phyloP scores from a whole-genome alignment of 352 stramenopile species.

The Aphanomyces stellatus region DNA sequence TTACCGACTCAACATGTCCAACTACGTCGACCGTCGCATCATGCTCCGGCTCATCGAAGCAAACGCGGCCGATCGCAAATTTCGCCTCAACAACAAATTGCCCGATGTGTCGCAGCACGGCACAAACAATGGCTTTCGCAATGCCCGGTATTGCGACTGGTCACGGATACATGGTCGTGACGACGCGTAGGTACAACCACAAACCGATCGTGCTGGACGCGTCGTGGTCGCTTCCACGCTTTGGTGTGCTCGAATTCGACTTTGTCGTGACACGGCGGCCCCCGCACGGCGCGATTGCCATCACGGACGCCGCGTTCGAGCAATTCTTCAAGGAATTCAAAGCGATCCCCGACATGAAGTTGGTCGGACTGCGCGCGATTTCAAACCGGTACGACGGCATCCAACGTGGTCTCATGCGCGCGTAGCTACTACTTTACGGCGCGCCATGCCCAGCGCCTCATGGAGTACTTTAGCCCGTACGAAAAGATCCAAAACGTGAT shows the following conservation, averaged over 20 bases:
- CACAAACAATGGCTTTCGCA: slow-evolving; percentile 14
- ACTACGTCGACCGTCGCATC: slow-evolving; percentile 59
- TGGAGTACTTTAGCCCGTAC: slow-evolving; percentile 73
- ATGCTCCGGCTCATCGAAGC: slow-evolving; percentile 59
- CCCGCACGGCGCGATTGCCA: slow-evolving; percentile 43
- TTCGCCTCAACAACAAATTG: slow-evolving; percentile 47
- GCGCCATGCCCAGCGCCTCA: slow-evolving; percentile 55
- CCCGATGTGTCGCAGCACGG: slow-evolving; percentile 55
- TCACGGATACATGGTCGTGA: slow-evolving; percentile 35
- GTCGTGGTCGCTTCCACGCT: slow-evolving; percentile 50
- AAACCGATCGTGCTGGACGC: slow-evolving; percentile 39
- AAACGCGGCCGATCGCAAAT: slow-evolving; percentile 45
- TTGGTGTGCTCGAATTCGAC: slow-evolving; percentile 64
- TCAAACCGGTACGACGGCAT: slow-evolving; percentile 28
- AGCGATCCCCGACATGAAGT: slow-evolving; percentile 53
- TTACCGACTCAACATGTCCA: slow-evolving; percentile 62
- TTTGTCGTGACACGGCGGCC: slow-evolving; percentile 54
- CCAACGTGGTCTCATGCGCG: not conserved
- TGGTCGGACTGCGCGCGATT: slow-evolving; percentile 57
- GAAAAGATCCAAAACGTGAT: slow-evolving; percentile 47
- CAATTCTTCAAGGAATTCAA: slow-evolving; percentile 77
- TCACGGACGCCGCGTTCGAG: slow-evolving; percentile 58
- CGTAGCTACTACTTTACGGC: slow-evolving; percentile 57
- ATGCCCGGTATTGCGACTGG: slow-evolving; percentile 9
- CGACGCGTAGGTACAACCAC: slow-evolving; percentile 52